A percentile compares a stretch with the other conserved stretches of the same genome.
These are phyloP conservation scores for Podospora conica DNA, from an alignment of 495 filamentous ascomycete species.

Conservation along the genomic window DNA sequence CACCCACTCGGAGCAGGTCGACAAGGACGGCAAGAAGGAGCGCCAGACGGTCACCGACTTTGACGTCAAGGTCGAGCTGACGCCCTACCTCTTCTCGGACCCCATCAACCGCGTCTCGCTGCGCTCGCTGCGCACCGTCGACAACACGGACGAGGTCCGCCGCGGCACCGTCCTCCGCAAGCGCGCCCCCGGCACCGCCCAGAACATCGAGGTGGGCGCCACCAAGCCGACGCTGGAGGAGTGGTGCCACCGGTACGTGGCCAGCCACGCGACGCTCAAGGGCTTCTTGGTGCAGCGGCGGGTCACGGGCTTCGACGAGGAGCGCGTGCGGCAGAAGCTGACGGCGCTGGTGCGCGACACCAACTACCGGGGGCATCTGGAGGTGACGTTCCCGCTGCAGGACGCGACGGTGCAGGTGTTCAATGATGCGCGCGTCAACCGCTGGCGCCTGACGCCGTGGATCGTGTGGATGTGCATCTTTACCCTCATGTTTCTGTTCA, in stretches of 20 bases:
- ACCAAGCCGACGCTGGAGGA: slow-evolving; percentile 41
- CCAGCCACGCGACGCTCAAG: slow-evolving; percentile 44
- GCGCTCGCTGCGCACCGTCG: slow-evolving; percentile 30
- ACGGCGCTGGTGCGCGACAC: slow-evolving; percentile 45
- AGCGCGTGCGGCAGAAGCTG: slow-evolving; percentile 39
- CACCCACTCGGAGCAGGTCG: slow-evolving; percentile 42
- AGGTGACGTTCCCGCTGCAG: slow-evolving; percentile 47
- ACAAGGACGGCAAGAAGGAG: slow-evolving; percentile 41
- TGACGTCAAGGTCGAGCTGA: slow-evolving; percentile 46
- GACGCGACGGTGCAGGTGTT: slow-evolving; percentile 46
- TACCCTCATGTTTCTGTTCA: slow-evolving; percentile 54
- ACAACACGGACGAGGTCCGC: slow-evolving; percentile 33
- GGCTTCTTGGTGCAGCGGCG: slow-evolving; percentile 46
- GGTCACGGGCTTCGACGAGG: slow-evolving; percentile 47
- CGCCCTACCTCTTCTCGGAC: slow-evolving; percentile 42
- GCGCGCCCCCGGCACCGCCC: slow-evolving; percentile 35
- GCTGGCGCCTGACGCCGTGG: slow-evolving; percentile 52
- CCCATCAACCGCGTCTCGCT: slow-evolving; percentile 25
- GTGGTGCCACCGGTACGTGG: slow-evolving; percentile 53
- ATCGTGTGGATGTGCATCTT: slow-evolving; percentile 54
- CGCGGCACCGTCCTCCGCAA: slow-evolving; percentile 38
- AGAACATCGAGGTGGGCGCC: slow-evolving; percentile 32
- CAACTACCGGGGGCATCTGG: slow-evolving; percentile 53
- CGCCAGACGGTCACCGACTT: slow-evolving; percentile 43
- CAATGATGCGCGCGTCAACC: slow-evolving; percentile 48